Evolutionary conservation across 352 stramenopile species (phyloP), one percentile per base, ranked within the genome.

Genomic region (Phytopythium litorale): DNA sequence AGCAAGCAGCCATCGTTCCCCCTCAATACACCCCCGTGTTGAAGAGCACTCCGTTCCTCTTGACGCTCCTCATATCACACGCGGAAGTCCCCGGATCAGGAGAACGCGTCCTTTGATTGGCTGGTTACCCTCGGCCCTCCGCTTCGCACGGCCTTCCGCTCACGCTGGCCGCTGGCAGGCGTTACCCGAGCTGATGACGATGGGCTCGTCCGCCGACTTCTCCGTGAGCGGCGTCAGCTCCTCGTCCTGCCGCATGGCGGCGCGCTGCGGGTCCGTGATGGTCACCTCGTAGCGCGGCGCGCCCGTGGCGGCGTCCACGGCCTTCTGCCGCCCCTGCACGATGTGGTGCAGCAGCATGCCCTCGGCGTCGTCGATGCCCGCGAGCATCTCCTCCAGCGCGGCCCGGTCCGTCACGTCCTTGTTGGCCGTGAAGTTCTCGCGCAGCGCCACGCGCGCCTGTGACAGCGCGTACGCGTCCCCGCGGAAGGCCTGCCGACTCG

Each of bases 331-430:
- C 21, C 79, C 87, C 59, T 95, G 87, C 13, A 95, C 87, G 55
- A 95, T 94, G 69, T 95, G 73, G 68, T 92, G 79, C n/a, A 91
- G 79, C 58, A 95, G 67, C 84, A 95, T 94, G 46, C 66, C 57
- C 67, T 95, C 87, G 64, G 83, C 84, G 48, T 95, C 87, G 60
- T 89, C 78, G 57, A 95, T 88, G 64, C 79, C 70, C 65, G 87
- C 84, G 58, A 95, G 46, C 59, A 95, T 45, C 45, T 86, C 84
- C 1, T 75, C 42, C 4, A 93, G 48, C 37, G 76, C 71, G 49
- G 76, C 70, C n/a, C 61, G 48, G 60, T 92, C 84, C 3, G 56
- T 68, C 60, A 90, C 83, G 1, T 83, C 71, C 43, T 75, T 63
- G 70, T 92, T 95, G 30, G 63, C 67, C 33, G 65, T 1, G 40